These are phyloP conservation scores for Pichia cactophila DNA, from an alignment of 1,139 yeast genomes.

Conservation along the genomic window DNA sequence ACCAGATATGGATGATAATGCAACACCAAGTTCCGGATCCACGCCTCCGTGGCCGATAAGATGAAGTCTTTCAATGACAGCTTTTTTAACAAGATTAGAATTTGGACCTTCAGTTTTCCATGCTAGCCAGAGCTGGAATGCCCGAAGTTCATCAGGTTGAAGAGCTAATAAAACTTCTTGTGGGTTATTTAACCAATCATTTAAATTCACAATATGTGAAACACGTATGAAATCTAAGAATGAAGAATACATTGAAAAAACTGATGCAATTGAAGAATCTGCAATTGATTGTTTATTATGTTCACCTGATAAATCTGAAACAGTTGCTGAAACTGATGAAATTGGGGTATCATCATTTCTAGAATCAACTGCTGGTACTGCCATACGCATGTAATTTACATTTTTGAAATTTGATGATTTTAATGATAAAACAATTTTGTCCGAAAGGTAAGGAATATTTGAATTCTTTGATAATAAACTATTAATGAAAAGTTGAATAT, in stretches of 20 bases:
- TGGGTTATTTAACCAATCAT: constrained; percentile 9
- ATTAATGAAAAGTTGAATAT: constrained; percentile 12
- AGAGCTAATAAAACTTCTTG: neutral
- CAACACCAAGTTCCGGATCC: constrained; percentile 8
- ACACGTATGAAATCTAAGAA: constrained; percentile 22
- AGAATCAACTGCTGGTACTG: constrained; percentile 19
- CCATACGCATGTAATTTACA: constrained; percentile 22
- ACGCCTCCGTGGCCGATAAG: constrained; percentile 4
- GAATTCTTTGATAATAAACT: constrained; percentile 5
- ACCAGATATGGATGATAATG: neutral
- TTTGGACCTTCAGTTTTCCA: constrained; percentile 22
- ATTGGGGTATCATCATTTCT: neutral
- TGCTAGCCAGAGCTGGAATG: constrained; percentile 22
- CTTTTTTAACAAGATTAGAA: constrained; percentile 16
- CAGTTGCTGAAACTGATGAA: neutral
- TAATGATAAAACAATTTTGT: constrained; percentile 17
- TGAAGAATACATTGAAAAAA: constrained; percentile 24
- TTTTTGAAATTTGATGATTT: constrained; percentile 21
- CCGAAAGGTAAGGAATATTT: constrained; percentile 17
- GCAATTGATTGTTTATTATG: neutral
- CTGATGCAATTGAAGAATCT: constrained; percentile 16
- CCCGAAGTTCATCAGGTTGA: constrained; percentile 4
- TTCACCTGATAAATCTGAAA: neutral
- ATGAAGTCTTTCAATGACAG: constrained; percentile 8
- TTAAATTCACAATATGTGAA: constrained; percentile 13